Conservation (phyloP, 306 rosid genomes). For the Trifolium dubium region DNA sequence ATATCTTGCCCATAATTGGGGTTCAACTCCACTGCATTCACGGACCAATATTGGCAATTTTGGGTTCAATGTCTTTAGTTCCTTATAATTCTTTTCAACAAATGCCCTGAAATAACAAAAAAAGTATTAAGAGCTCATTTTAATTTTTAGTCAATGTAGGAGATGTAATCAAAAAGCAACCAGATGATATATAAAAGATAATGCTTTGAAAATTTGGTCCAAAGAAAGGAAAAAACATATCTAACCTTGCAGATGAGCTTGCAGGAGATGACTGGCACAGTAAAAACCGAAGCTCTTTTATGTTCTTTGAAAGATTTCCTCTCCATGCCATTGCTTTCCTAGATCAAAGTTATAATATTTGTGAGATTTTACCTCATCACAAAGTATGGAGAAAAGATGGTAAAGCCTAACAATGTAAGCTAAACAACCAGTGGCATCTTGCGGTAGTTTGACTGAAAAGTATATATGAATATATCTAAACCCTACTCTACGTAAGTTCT, state of each 20-base stretch:
- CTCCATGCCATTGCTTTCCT: constrained; percentile 84
- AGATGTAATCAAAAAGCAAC: constrained; percentile 3
- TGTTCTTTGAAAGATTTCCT: constrained; percentile 67
- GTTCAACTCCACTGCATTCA: constrained; percentile 82
- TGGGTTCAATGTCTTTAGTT: constrained; percentile 83
- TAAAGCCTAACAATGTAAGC: background rate
- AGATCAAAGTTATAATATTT: constrained; percentile 30
- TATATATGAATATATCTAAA: background rate
- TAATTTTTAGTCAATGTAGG: constrained; percentile 10
- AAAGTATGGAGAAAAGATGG: background rate
- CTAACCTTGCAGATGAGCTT: constrained; percentile 81
- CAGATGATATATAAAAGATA: background rate
- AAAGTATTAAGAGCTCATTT: constrained; percentile 1
- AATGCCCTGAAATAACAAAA: constrained; percentile 64
- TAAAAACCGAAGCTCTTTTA: constrained; percentile 88
- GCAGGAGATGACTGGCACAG: constrained; percentile 93
- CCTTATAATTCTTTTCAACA: constrained; percentile 85
- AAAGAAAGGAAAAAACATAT: constrained; percentile 26
- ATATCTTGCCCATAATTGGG: constrained; percentile 96
- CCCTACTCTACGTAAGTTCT: background rate
- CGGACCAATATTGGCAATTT: constrained; percentile 90
- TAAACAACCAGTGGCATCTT: background rate
- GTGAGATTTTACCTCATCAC: constrained; percentile 35
- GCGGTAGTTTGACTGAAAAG: background rate
- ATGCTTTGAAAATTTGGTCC: background rate